These are phyloP conservation scores for Lolium perenne DNA, from an alignment of 176 grass and related monocot species.

Conservation along the genomic window DNA sequence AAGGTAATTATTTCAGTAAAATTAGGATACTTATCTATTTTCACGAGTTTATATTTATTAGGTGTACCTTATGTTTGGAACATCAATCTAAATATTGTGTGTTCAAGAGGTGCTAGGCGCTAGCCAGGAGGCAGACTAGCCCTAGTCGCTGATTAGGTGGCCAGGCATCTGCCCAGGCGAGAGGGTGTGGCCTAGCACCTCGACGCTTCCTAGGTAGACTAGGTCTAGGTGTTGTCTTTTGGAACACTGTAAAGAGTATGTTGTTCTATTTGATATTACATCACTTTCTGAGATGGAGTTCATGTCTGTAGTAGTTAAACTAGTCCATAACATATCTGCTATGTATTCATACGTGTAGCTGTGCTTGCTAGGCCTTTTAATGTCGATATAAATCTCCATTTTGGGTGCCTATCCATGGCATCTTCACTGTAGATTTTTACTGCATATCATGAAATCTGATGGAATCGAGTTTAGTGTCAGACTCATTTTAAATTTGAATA, in stretches of 20 bases:
- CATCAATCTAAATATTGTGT: constrained; percentile 10
- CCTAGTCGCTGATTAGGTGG: neutral
- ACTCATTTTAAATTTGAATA: constrained; percentile 11
- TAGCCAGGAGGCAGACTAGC: neutral
- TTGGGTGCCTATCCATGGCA: neutral
- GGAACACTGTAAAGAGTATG: neutral
- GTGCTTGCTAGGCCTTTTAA: constrained; percentile 25
- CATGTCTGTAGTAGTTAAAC: constrained; percentile 12
- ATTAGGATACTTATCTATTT: neutral
- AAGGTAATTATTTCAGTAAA: constrained; percentile 13
- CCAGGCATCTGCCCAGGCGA: neutral
- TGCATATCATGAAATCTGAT: constrained; percentile 2
- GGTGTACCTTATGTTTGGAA: neutral
- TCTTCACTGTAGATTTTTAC: neutral
- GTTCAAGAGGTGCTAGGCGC: neutral
- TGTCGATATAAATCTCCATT: constrained; percentile 21
- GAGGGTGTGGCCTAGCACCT: neutral
- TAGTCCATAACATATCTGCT: neutral
- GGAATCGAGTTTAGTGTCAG: neutral
- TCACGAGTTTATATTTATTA: constrained; percentile 8
- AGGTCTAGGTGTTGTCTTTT: constrained; percentile 4
- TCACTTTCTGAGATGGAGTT: constrained; percentile 12
- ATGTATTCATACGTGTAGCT: constrained; percentile 2
- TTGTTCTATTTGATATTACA: neutral
- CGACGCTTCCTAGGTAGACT: neutral